These are phyloP conservation scores for Nicotiana obtusifolia DNA, from an alignment of 257 asterid genomes.

Conservation along the genomic window DNA sequence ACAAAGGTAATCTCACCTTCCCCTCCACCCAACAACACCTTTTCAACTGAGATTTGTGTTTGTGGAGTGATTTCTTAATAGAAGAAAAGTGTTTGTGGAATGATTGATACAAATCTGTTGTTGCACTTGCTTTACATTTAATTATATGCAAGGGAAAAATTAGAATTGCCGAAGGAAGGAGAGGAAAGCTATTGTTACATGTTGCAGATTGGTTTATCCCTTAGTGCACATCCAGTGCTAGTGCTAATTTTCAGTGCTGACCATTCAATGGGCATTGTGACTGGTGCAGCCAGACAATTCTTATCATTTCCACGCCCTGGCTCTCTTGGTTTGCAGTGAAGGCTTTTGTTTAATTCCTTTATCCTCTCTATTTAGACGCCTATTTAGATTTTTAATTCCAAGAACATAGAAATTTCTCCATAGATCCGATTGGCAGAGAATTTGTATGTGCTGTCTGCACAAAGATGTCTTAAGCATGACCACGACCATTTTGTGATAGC, in stretches of 20 bases:
- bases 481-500: background rate
- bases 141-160: background rate
- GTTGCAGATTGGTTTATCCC: background rate
- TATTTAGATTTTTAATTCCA: background rate
- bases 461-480: background rate
- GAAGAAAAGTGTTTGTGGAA: too few relatives aligned
- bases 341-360: background rate
- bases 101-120: background rate
- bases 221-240: background rate
- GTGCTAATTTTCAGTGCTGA: background rate
- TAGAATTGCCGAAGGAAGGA: too few relatives aligned
- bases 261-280: background rate
- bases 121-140: background rate
- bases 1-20: conserved; percentile 48
- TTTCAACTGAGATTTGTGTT: background rate
- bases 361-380: background rate
- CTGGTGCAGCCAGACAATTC: background rate
- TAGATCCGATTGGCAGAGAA: background rate
- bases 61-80: background rate
- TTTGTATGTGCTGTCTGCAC: background rate
- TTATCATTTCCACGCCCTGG: background rate
- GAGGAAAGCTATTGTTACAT: too few relatives aligned
- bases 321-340: background rate
- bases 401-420: background rate
- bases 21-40: background rate